Evolutionary conservation across 176 grass and related monocot genomes (phyloP), one percentile per base, ranked within the genome.

Genomic region (Cymbopogon citratus): DNA sequence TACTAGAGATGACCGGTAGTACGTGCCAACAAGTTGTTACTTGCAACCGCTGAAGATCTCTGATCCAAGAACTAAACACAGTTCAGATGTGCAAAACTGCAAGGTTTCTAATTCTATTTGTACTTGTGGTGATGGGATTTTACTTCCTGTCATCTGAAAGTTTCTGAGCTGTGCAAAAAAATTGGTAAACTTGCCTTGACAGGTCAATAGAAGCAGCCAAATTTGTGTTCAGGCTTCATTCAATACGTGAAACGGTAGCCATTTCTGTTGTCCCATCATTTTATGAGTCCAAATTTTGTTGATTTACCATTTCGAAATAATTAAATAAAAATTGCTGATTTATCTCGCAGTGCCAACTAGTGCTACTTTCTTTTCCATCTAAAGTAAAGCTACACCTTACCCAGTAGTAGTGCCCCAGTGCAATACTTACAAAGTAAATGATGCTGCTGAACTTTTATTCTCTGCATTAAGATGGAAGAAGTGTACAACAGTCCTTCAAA

Each of bases 401-500:
- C 31, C n/a, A n/a, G n/a, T n/a, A n/a, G 0, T 1, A 11, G 36
- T 71, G 40, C 49, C 39, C 1, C 51, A 15, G 25, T 51, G 25
- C 3, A 54, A n/a, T 39, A 25, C 43, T n/a, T 41, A 38, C 60
- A 67, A 15, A 41, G 44, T 23, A 66, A 67, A 11, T 4, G 26
- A 39, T 54, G 33, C 33, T 75, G 41, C 8, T 75, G 43, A 51
- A 59, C 56, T 12, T 60, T 25, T 60, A 0, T 5, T 25, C 0
- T 59, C 0, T 3, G 44, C 76, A 66, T 18, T 33, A 60, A 51
- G 12, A 54, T 51, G 39, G 75, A 41, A 66, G 7, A 7, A 39
- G 38, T 13, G 59, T 44, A 67, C 59, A 75, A 18, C 10, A 67
- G 69, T 80, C 77, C 77, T 57, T 44, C 35, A 74, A 44, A 86